Evolutionary conservation across 352 stramenopile genomes (phyloP).

Genomic region (Poterioochromonas sp.): DNA sequence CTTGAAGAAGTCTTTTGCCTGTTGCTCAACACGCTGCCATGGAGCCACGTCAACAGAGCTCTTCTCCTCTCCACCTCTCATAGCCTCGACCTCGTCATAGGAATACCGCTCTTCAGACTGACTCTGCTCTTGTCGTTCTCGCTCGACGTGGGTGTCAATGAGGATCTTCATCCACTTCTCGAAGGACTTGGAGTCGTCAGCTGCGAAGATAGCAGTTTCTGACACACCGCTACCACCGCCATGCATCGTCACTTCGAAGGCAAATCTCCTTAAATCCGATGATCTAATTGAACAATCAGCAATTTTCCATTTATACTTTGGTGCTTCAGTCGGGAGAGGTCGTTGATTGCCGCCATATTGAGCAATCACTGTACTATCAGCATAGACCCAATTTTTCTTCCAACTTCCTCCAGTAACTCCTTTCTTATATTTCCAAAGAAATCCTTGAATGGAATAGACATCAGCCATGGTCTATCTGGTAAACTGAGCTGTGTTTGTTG

Average conservation of each 20-base stretch:
- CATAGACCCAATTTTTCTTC: background rate
- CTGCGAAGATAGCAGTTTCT: background rate
- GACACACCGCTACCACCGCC: too few species aligned
- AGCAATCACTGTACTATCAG: background rate
- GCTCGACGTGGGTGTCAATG: background rate
- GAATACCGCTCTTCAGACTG: too few species aligned
- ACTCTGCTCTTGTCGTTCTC: too few species aligned
- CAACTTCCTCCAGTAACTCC: background rate
- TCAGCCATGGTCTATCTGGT: too few species aligned
- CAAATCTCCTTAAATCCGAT: background rate
- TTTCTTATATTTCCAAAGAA: background rate
- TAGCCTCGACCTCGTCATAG: too few species aligned
- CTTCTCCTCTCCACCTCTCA: too few species aligned
- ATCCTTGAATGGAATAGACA: background rate
- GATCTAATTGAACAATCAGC: background rate
- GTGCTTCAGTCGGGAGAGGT: background rate
- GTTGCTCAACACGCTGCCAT: too few species aligned
- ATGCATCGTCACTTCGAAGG: background rate
- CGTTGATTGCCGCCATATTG: background rate
- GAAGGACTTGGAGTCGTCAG: conserved; percentile 2
- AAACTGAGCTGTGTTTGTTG: too few species aligned
- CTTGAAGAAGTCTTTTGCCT: too few species aligned
- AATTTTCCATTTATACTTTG: background rate
- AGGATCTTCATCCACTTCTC: conserved; percentile 19
- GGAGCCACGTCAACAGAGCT: too few species aligned